phyloP scores from a whole-genome alignment of 2,329 filamentous ascomycete genomes.

The Pezicula carpinea region DNA sequence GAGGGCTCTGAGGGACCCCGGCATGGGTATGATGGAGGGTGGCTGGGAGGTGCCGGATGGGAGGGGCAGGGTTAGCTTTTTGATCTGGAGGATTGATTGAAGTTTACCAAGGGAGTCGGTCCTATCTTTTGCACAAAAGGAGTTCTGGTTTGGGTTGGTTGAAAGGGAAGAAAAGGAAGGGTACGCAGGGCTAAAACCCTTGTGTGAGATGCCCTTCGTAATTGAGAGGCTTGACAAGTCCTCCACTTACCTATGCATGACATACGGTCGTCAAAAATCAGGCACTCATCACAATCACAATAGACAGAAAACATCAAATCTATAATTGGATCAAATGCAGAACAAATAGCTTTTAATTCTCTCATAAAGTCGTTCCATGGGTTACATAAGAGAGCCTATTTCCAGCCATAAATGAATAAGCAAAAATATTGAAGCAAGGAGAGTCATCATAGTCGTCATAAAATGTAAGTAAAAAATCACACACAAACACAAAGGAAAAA shows the following conservation, averaged over 20 bases:
- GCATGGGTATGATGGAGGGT: conserved; percentile 16
- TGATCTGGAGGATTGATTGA: conserved; percentile 24
- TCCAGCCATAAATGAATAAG: conserved; percentile 4
- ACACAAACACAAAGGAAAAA: conserved; percentile 4
- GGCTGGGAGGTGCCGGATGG: conserved; percentile 12
- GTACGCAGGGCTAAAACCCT: too few relatives aligned
- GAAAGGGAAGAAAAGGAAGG: too few relatives aligned
- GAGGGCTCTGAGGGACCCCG: conserved; percentile 7
- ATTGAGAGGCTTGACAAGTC: too few relatives aligned
- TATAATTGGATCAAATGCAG: conserved; percentile 19
- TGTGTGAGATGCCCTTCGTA: too few relatives aligned
- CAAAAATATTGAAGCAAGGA: conserved; percentile 1
- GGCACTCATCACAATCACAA: background rate
- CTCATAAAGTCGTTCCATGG: conserved; percentile 35
- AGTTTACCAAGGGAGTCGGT: background rate
- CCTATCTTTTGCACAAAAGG: background rate
- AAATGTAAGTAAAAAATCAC: conserved; percentile 5
- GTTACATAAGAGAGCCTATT: conserved; percentile 34
- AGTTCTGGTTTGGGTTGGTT: background rate
- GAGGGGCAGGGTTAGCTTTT: conserved; percentile 16
- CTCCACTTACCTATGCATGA: too few relatives aligned
- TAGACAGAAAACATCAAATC: conserved; percentile 52
- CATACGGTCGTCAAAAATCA: background rate
- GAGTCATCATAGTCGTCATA: conserved; percentile 6
- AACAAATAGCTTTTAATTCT: conserved; percentile 36